phyloP scores from a whole-genome alignment of 345 rosid species.

The Turnera subulata region DNA sequence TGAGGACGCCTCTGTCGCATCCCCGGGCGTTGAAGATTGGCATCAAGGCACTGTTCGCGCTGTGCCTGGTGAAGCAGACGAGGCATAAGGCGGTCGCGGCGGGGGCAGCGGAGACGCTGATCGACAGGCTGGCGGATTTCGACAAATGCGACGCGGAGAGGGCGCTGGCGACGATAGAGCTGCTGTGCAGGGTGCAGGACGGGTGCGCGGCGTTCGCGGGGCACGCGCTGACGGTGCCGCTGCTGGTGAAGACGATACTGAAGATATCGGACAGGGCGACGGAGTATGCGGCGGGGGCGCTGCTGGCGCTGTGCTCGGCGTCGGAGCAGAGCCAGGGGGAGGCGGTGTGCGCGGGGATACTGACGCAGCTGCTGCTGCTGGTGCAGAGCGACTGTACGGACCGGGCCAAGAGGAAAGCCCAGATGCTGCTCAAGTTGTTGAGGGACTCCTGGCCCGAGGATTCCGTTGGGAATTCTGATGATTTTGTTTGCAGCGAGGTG shows the following conservation, averaged over 20 bases:
- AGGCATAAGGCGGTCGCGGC: slow-evolving; percentile 73
- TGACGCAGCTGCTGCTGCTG: slow-evolving; percentile 75
- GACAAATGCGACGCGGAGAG: slow-evolving; percentile 86
- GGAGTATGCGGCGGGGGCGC: slow-evolving; percentile 92
- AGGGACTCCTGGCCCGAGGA: slow-evolving; percentile 84
- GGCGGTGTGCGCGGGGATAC: slow-evolving; percentile 79
- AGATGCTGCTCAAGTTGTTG: slow-evolving; percentile 72
- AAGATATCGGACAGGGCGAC: slow-evolving; percentile 88
- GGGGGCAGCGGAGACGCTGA: slow-evolving; percentile 59
- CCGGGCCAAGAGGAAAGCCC: slow-evolving; percentile 95
- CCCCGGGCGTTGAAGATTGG: slow-evolving; percentile 74
- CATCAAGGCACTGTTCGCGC: slow-evolving; percentile 68
- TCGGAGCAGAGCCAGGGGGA: slow-evolving; percentile 63
- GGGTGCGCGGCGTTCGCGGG: slow-evolving; percentile 63
- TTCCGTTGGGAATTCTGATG: slow-evolving; percentile 53
- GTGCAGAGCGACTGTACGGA: slow-evolving; percentile 98
- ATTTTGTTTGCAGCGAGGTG: slow-evolving; percentile 63
- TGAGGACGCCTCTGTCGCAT: slow-evolving; percentile 42
- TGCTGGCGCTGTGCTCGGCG: slow-evolving; percentile 66
- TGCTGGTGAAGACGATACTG: slow-evolving; percentile 65
- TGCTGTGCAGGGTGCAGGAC: slow-evolving; percentile 66
- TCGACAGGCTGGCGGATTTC: slow-evolving; percentile 69
- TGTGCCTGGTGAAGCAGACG: slow-evolving; percentile 79
- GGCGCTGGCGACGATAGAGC: slow-evolving; percentile 80
- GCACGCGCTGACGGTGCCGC: slow-evolving; percentile 75